Conservation (phyloP, 257 asterid species). For the Perilla frutescens region DNA sequence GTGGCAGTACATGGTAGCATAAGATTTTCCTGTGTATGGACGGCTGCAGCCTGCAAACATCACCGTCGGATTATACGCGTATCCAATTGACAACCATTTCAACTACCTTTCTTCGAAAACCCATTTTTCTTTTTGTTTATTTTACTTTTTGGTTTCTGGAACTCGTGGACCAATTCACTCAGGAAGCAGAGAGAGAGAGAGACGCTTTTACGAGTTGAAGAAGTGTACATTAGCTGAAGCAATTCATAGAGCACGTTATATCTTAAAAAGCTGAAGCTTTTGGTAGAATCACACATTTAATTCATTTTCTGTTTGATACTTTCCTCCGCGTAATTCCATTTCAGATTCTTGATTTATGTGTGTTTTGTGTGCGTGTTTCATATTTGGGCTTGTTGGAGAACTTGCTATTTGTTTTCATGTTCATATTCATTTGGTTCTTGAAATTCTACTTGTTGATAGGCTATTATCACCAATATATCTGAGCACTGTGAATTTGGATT, state of each 20-base stretch:
- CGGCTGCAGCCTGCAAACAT: background rate
- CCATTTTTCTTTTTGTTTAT: background rate
- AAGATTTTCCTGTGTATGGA: too few relatives aligned
- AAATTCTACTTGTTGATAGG: background rate
- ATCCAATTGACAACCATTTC: background rate
- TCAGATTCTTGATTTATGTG: background rate
- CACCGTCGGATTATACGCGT: background rate
- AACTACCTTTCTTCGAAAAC: background rate
- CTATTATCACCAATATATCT: background rate
- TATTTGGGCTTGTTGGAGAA: background rate
- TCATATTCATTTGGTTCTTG: background rate
- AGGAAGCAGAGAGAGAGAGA: background rate
- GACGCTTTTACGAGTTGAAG: background rate
- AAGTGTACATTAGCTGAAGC: background rate
- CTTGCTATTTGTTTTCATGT: background rate
- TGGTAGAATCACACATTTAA: background rate
- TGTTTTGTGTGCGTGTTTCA: background rate
- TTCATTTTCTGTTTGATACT: background rate
- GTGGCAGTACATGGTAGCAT: too few relatives aligned
- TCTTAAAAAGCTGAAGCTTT: constrained; percentile 3
- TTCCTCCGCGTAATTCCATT: background rate
- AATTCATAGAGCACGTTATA: background rate
- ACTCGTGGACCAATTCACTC: background rate
- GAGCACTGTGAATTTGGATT: background rate
- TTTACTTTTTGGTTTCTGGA: background rate